Evolutionary conservation across 2,329 filamentous ascomycete species (phyloP).

Genomic region (Epichloe scottii): DNA sequence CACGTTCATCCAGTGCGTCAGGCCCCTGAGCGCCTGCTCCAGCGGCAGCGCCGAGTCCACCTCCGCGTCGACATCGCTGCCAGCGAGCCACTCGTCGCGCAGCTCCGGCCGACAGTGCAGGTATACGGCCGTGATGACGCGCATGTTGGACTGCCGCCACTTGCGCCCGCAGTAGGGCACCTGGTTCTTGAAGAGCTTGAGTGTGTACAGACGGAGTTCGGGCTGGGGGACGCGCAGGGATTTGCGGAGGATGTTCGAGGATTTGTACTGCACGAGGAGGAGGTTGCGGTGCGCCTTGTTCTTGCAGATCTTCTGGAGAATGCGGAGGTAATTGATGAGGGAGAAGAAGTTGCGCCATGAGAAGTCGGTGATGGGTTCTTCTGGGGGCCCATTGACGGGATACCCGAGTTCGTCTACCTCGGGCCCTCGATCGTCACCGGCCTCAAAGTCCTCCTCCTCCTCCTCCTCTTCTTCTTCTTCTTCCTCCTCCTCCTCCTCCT

Average conservation of each 20-base stretch:
- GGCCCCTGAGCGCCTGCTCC: slow-evolving; percentile 75
- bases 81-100: slow-evolving; percentile 87
- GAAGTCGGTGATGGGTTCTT: slow-evolving; percentile 73
- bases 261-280: slow-evolving; percentile 90
- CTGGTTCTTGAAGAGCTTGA: slow-evolving; percentile 97
- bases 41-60: slow-evolving; percentile 86
- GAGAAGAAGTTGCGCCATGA: slow-evolving; percentile 93
- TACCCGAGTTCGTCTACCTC: slow-evolving; percentile 82
- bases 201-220: slow-evolving; percentile 77
- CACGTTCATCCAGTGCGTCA: slow-evolving; percentile 93
- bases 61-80: slow-evolving; percentile 82
- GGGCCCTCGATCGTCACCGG: slow-evolving; percentile 29
- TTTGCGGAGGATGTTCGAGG: slow-evolving; percentile 81
- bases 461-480: slow-evolving; percentile 8
- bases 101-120: slow-evolving; percentile 86
- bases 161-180: slow-evolving; percentile 97
- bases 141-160: slow-evolving; percentile 97
- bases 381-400: slow-evolving; percentile 56
- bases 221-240: slow-evolving; percentile 82
- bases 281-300: slow-evolving; percentile 91
- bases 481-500: slow-evolving; percentile 14
- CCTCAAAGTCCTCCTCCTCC: slow-evolving; percentile 15
- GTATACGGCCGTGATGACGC: slow-evolving; percentile 94
- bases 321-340: slow-evolving; percentile 84
- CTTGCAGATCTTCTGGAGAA: slow-evolving; percentile 96